Percentiles rank a stretch among this genome's conserved stretches.
These are phyloP conservation scores for Gossypium anomalum DNA, from an alignment of 345 rosid species.

Conservation along the genomic window DNA sequence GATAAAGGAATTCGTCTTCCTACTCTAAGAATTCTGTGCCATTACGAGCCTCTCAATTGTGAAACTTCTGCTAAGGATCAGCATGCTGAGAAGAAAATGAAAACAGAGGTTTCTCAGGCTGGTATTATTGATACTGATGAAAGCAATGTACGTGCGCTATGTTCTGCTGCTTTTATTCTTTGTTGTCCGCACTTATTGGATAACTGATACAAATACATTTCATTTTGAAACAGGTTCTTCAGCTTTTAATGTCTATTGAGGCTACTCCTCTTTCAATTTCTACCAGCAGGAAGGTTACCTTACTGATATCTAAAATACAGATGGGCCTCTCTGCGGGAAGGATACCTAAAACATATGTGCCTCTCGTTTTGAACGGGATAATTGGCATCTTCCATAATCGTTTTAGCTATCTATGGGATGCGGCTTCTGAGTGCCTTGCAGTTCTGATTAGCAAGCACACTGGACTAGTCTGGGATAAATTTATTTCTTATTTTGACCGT, in stretches of 20 bases:
- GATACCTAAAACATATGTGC: conserved; percentile 49
- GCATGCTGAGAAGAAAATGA: conserved; percentile 43
- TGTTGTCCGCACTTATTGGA: not conserved
- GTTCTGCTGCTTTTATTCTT: conserved; percentile 12
- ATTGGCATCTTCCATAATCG: conserved; percentile 73
- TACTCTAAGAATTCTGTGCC: conserved; percentile 75
- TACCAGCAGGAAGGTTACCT: conserved; percentile 57
- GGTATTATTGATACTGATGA: conserved; percentile 20
- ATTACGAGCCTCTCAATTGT: conserved; percentile 39
- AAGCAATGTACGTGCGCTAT: conserved; percentile 44
- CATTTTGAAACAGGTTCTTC: conserved; percentile 58
- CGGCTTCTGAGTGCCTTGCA: conserved; percentile 72
- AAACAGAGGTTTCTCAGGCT: conserved; percentile 37
- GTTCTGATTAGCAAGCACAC: conserved; percentile 50
- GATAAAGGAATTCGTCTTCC: conserved; percentile 66
- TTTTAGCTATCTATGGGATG: conserved; percentile 59
- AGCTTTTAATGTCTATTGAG: conserved; percentile 59
- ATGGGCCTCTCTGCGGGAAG: conserved; percentile 59
- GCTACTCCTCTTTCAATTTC: conserved; percentile 55
- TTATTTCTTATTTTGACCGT: conserved; percentile 43
- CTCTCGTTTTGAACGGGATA: conserved; percentile 59
- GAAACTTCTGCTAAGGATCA: conserved; percentile 35
- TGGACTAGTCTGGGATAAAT: conserved; percentile 56
- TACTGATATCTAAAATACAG: conserved; percentile 56
- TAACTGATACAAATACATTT: conserved; percentile 13